Evolutionary conservation across 2,329 filamentous ascomycete species (phyloP).

Genomic region (Alternaria solani): DNA sequence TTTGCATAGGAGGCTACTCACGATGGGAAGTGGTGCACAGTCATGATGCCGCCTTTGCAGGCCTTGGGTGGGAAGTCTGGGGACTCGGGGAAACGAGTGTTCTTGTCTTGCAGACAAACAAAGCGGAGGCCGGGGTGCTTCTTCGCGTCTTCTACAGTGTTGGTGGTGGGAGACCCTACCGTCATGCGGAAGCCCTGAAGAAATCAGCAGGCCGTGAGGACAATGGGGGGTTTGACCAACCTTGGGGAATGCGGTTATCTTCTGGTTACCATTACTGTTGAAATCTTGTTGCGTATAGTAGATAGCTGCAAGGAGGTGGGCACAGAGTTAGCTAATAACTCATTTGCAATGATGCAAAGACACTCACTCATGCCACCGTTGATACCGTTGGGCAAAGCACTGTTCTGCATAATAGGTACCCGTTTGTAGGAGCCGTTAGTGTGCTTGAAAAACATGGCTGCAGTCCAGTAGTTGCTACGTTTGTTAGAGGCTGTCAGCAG

Average conservation of each 20-base stretch:
- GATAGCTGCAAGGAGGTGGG: constrained; percentile 15
- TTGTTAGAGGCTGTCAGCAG: neutral
- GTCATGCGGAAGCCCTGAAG: constrained; percentile 45
- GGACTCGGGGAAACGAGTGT: constrained; percentile 29
- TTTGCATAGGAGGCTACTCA: neutral
- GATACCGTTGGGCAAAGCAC: constrained; percentile 22
- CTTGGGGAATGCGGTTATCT: constrained; percentile 36
- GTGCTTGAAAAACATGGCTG: constrained; percentile 41
- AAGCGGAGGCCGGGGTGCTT: constrained; percentile 7
- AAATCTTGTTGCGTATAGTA: constrained; percentile 50
- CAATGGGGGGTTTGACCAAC: constrained; percentile 19
- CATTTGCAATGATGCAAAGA: neutral
- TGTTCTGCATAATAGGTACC: constrained; percentile 33
- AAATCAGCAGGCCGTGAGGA: neutral
- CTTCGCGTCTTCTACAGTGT: constrained; percentile 15
- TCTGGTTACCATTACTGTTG: constrained; percentile 33
- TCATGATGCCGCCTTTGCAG: constrained; percentile 16
- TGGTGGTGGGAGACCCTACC: constrained; percentile 41
- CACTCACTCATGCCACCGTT: constrained; percentile 41
- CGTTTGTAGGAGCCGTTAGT: constrained; percentile 40
- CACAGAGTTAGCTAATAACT: neutral
- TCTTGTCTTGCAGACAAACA: constrained; percentile 25
- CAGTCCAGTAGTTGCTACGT: constrained; percentile 42
- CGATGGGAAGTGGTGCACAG: constrained; percentile 32
- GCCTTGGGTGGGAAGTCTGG: constrained; percentile 16